Evolutionary conservation across 768 basidiomycete species (phyloP), one percentile per base, ranked within the genome.

Genomic region (Suillus alpinus): DNA sequence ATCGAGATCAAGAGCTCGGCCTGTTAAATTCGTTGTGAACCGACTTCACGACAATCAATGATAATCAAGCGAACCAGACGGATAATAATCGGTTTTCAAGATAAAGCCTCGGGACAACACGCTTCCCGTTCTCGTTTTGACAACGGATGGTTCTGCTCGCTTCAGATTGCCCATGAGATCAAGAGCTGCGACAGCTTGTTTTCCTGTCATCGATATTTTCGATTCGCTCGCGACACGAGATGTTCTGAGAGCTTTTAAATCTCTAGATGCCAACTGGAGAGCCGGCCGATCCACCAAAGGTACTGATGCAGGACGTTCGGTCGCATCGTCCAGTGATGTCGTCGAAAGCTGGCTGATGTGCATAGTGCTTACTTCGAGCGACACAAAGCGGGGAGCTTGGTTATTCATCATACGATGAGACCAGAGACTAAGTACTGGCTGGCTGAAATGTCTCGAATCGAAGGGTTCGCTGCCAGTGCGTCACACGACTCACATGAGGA

Each of bases 61-160:
- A 32, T 9, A 37, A 29, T 59, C 40, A 61, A 43, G 67, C 71
- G 64, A 62, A 86, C 89, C 89, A 62, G 89, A 89, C 37, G 90
- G 89, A 73, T 92, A 89, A 71, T 89, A 81, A 76, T 97, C 95
- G 18, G 94, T 95, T 80, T 98, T 99, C 67, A 99, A 77, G 59
- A 99, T 95, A 72, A 95, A 93, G 0, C 94, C 92, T 63, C 94
- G 77, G 4, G 90, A 87, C 6, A 96, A 78, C 37, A 96, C 94
- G 66, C 89, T 92, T 18, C 94, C 94, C 0, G 81, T 79, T 60
- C 94, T 81, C 6, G 90, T 87, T 76, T 94, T 93, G 59, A 95
- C 93, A 37, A 95, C 81, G 1, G 87, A 86, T 1, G 86, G 78
- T 55, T 83, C 88, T 34, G 88, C 87, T 23, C 84, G 84, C 62